These are phyloP conservation scores for Thielaviopsis populi DNA, from an alignment of 2,329 filamentous ascomycete species.

Conservation along the genomic window DNA sequence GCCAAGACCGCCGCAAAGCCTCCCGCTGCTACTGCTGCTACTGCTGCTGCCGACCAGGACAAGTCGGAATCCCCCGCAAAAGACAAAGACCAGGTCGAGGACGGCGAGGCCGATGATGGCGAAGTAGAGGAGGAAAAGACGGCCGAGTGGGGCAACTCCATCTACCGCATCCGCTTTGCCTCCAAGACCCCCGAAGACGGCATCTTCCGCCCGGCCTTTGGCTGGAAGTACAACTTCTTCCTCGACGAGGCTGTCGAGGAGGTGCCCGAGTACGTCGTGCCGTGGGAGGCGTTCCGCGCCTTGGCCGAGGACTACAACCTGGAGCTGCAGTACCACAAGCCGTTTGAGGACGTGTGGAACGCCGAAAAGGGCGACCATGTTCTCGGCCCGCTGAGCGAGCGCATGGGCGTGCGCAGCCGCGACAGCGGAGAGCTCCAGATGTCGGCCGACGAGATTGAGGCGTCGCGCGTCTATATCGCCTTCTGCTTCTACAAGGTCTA, in stretches of 20 bases:
- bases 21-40: too few relatives aligned
- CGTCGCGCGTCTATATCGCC: conserved; percentile 77
- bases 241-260: conserved; percentile 92
- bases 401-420: conserved; percentile 82
- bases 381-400: conserved; percentile 71
- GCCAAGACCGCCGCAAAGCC: conserved; percentile 20
- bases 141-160: conserved; percentile 81
- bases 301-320: conserved; percentile 94
- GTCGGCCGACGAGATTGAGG: conserved; percentile 78
- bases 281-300: conserved; percentile 93
- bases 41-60: conserved; percentile 17
- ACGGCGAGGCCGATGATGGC: conserved; percentile 29
- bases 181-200: conserved; percentile 71
- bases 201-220: conserved; percentile 83
- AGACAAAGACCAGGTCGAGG: conserved; percentile 22
- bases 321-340: conserved; percentile 84
- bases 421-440: conserved; percentile 53
- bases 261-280: conserved; percentile 93
- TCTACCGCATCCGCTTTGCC: conserved; percentile 83
- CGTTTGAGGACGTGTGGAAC: conserved; percentile 82
- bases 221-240: conserved; percentile 97
- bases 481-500: conserved; percentile 97
- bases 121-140: conserved; percentile 46
- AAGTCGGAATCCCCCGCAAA: conserved; percentile 23
- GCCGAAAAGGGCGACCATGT: conserved; percentile 74